These are phyloP conservation scores for Dryas alaskensis DNA, from an alignment of 306 rosid genomes.

Conservation along the genomic window DNA sequence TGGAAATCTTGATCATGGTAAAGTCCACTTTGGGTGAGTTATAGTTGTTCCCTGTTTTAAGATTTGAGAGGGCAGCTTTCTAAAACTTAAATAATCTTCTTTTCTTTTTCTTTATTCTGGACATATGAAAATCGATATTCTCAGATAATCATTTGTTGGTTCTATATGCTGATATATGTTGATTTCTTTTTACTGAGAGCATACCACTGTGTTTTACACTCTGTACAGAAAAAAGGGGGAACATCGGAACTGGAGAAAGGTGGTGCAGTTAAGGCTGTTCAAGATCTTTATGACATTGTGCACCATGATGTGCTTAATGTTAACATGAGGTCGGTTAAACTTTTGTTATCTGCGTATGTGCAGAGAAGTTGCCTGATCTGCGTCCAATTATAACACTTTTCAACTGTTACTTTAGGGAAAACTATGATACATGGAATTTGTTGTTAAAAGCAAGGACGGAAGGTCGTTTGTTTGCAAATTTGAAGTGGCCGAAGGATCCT, in stretches of 20 bases:
- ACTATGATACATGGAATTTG: slow-evolving; percentile 66
- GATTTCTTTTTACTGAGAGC: not conserved
- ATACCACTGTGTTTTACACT: slow-evolving; percentile 18
- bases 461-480: slow-evolving; percentile 70
- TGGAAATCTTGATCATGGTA: not conserved
- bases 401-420: slow-evolving; percentile 44
- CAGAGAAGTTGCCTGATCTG: not conserved
- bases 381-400: slow-evolving; percentile 8
- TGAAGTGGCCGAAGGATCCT: slow-evolving; percentile 77
- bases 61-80: not conserved
- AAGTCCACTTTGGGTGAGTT: not conserved
- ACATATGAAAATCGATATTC: not conserved
- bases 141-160: not conserved
- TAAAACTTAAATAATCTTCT: not conserved
- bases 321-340: slow-evolving; percentile 62
- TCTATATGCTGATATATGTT: not conserved
- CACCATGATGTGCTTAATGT: slow-evolving; percentile 57
- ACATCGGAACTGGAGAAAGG: slow-evolving; percentile 63
- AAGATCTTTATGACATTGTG: slow-evolving; percentile 89
- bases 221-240: slow-evolving; percentile 58
- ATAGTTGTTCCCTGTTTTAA: not conserved
- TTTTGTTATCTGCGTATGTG: not conserved
- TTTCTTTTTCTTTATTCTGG: not conserved
- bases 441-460: slow-evolving; percentile 65
- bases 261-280: slow-evolving; percentile 86